These are phyloP conservation scores for Hanseniaspora uvarum DNA, from an alignment of 1,139 yeast genomes.

Conservation along the genomic window DNA sequence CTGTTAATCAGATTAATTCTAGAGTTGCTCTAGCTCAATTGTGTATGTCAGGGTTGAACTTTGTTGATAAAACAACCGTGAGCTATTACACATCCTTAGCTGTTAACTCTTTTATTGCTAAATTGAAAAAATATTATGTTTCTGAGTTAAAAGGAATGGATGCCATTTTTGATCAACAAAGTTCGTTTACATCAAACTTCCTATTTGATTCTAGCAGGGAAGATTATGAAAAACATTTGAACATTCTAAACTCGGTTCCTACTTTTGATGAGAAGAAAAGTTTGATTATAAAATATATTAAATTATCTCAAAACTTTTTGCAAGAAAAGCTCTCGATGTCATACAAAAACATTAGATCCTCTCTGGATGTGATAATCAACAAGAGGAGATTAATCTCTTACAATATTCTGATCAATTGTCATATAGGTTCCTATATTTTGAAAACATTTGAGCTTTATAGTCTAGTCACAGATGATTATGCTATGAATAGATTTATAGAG, in stretches of 20 bases:
- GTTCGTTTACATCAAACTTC: not conserved
- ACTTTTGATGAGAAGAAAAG: conserved; percentile 8
- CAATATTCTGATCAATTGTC: conserved; percentile 6
- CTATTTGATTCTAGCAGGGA: not conserved
- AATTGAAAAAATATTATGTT: conserved; percentile 1
- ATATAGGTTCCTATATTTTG: conserved; percentile 2
- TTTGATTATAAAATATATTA: conserved; percentile 1
- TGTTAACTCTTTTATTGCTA: conserved; percentile 4
- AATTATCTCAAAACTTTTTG: not conserved
- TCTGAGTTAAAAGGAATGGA: conserved; percentile 11
- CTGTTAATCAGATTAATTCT: not conserved
- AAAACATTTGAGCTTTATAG: conserved; percentile 9
- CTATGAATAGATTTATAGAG: conserved; percentile 9
- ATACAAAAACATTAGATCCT: not conserved
- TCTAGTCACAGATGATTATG: conserved; percentile 1
- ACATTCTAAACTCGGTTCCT: not conserved
- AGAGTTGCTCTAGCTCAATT: not conserved
- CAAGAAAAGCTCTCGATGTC: not conserved
- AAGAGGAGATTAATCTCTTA: not conserved
- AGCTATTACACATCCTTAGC: conserved; percentile 8
- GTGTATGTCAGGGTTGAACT: conserved; percentile 1
- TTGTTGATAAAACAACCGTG: conserved; percentile 1
- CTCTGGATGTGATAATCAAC: not conserved
- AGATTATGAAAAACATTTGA: conserved; percentile 4
- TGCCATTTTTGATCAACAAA: not conserved